A percentile compares a stretch with the other conserved stretches of the same genome.
These are phyloP conservation scores for Plasmodium reichenowi DNA, from an alignment of 169 alveolate species.

Conservation along the genomic window DNA sequence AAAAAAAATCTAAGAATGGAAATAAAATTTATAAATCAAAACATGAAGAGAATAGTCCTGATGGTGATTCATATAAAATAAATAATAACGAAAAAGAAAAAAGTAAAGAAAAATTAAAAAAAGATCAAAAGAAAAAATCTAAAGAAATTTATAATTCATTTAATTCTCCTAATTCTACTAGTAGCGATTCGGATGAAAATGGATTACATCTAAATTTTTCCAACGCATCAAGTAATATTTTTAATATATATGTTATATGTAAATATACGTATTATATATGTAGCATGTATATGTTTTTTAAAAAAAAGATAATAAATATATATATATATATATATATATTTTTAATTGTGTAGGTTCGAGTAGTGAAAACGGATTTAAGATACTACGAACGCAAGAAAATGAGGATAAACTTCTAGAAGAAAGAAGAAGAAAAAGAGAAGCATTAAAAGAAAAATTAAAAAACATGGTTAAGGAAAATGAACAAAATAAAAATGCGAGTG, in stretches of 20 bases:
- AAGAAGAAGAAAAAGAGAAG: slow-evolving; percentile 71
- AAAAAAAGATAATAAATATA: not conserved
- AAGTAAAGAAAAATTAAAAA: slow-evolving; percentile 63
- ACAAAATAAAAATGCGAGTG: not conserved
- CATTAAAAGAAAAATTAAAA: slow-evolving; percentile 56
- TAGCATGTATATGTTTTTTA: not conserved
- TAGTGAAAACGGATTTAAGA: slow-evolving; percentile 61
- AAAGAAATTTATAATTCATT: slow-evolving; percentile 72
- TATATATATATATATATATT: not conserved
- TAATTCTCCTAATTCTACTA: slow-evolving; percentile 73
- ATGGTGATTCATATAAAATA: slow-evolving; percentile 72
- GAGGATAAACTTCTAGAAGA: slow-evolving; percentile 73
- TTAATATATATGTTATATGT: not conserved
- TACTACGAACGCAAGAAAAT: slow-evolving; percentile 62
- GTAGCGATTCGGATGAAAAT: slow-evolving; percentile 63
- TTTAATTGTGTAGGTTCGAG: slow-evolving; percentile 40
- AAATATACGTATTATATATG: not conserved
- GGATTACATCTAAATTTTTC: slow-evolving; percentile 12
- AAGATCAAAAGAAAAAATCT: slow-evolving; percentile 58
- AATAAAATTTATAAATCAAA: slow-evolving; percentile 34
- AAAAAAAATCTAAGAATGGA: slow-evolving; percentile 4
- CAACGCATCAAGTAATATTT: slow-evolving; percentile 51
- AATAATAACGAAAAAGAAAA: slow-evolving; percentile 69
- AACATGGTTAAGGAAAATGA: slow-evolving; percentile 10
- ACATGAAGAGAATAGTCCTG: slow-evolving; percentile 41